These are phyloP conservation scores for Dioscorea alata DNA, from an alignment of 106 monocot genomes.

Conservation along the genomic window DNA sequence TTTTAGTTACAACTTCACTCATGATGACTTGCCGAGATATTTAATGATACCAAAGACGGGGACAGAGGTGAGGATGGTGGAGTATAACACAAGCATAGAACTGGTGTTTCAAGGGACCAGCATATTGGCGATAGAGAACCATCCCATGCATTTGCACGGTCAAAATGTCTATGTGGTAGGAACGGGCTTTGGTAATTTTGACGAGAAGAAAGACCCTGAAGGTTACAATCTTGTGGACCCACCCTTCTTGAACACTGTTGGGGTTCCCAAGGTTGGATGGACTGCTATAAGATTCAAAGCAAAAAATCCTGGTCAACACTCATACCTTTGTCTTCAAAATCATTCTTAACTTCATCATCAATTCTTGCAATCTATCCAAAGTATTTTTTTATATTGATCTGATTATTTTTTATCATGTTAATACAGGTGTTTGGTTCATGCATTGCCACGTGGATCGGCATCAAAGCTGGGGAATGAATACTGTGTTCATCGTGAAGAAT, in stretches of 20 bases:
- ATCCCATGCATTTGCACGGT: constrained; percentile 75
- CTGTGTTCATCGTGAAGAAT: constrained; percentile 46
- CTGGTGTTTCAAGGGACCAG: constrained; percentile 60
- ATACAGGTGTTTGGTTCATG: constrained; percentile 54
- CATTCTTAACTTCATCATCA: background rate
- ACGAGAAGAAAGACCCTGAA: constrained; percentile 30
- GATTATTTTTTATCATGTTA: background rate
- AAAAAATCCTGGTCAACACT: constrained; percentile 35
- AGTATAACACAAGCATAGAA: constrained; percentile 42
- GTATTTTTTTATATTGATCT: too few relatives aligned
- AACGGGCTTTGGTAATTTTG: constrained; percentile 53
- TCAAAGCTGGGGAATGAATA: constrained; percentile 47
- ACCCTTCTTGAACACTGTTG: constrained; percentile 42
- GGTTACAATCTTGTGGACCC: constrained; percentile 62
- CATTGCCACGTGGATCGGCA: constrained; percentile 57
- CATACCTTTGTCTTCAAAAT: too few relatives aligned
- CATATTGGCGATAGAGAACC: constrained; percentile 32
- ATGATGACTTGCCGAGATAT: constrained; percentile 5
- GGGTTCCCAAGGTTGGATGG: constrained; percentile 47
- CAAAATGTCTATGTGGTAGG: constrained; percentile 61
- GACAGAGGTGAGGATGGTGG: constrained; percentile 42
- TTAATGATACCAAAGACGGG: constrained; percentile 10
- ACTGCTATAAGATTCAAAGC: constrained; percentile 44
- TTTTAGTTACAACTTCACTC: constrained; percentile 36
- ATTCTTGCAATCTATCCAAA: background rate